Conservation (phyloP, 1,284 basidiomycete genomes). For the Pyrrhoderma noxium region DNA sequence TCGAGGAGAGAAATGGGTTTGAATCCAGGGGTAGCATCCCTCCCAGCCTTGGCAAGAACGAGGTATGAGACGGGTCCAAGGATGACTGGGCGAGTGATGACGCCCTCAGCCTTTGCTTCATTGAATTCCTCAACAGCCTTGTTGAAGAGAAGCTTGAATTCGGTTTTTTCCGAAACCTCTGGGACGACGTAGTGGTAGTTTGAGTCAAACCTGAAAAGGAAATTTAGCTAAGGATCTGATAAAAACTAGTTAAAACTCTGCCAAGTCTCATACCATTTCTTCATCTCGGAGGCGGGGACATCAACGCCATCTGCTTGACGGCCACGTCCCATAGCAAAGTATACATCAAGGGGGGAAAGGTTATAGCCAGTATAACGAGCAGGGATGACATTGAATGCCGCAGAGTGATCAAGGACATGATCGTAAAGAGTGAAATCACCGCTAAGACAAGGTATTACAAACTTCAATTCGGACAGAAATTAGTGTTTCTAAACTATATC, state of each 20-base stretch:
- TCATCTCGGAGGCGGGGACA: slow-evolving; percentile 98
- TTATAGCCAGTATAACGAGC: slow-evolving; percentile 88
- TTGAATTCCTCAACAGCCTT: slow-evolving; percentile 93
- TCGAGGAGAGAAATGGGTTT: slow-evolving; percentile 86
- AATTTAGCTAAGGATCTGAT: slow-evolving; percentile 10
- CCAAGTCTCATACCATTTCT: slow-evolving; percentile 96
- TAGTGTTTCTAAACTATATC: slow-evolving; percentile 25
- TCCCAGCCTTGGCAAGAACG: slow-evolving; percentile 85
- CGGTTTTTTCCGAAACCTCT: slow-evolving; percentile 86
- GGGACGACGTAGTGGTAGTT: slow-evolving; percentile 99
- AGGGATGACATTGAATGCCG: slow-evolving; percentile 95
- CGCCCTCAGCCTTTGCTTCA: slow-evolving; percentile 89
- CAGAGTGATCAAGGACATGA: slow-evolving; percentile 96
- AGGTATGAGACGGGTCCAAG: slow-evolving; percentile 97
- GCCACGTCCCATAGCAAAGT: slow-evolving; percentile 98
- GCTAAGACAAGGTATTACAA: slow-evolving; percentile 36
- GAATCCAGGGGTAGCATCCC: slow-evolving; percentile 82
- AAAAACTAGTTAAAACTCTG: slow-evolving; percentile 19
- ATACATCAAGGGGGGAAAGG: slow-evolving; percentile 88
- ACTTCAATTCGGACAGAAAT: slow-evolving; percentile 4
- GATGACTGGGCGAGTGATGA: slow-evolving; percentile 91
- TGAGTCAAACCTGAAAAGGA: slow-evolving; percentile 82
- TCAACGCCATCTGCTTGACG: slow-evolving; percentile 93
- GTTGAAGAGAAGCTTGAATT: slow-evolving; percentile 96
- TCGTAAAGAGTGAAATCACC: slow-evolving; percentile 99